These are phyloP conservation scores for Calycina marina DNA, from an alignment of 2,329 filamentous ascomycete genomes.

Conservation along the genomic window DNA sequence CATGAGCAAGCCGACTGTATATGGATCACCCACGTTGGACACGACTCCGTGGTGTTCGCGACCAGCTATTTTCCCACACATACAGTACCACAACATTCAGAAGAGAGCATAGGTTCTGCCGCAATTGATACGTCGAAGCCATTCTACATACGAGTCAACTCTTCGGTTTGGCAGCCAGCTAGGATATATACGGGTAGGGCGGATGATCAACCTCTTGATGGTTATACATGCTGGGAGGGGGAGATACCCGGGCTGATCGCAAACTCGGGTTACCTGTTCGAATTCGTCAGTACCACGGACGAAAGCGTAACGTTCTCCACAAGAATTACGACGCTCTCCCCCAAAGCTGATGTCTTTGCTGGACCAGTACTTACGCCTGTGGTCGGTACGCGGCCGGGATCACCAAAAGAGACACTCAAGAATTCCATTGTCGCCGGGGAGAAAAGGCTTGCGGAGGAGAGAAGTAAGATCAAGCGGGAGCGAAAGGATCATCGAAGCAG, in stretches of 20 bases:
- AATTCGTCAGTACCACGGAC: constrained; percentile 57
- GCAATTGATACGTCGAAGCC: constrained; percentile 56
- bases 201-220: constrained; percentile 24
- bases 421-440: constrained; percentile 63
- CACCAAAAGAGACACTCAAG: constrained; percentile 61
- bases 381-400: constrained; percentile 55
- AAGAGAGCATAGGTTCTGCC: constrained; percentile 24
- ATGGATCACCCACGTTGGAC: constrained; percentile 69
- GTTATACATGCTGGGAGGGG: constrained; percentile 47
- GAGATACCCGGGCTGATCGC: constrained; percentile 56
- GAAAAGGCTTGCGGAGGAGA: constrained; percentile 54
- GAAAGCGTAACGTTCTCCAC: constrained; percentile 55
- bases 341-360: constrained; percentile 20
- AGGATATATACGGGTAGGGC: constrained; percentile 43
- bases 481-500: constrained; percentile 64
- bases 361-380: constrained; percentile 29
- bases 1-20: constrained; percentile 56
- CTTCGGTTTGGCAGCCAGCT: constrained; percentile 66
- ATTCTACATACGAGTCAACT: constrained; percentile 67
- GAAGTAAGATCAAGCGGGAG: constrained; percentile 50
- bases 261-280: constrained; percentile 62
- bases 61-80: constrained; percentile 47
- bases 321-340: constrained; percentile 36
- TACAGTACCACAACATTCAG: constrained; percentile 17
- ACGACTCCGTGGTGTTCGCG: constrained; percentile 64